These are phyloP conservation scores for Exophiala alcalophila DNA, from an alignment of 2,329 filamentous ascomycete genomes.

Conservation along the genomic window DNA sequence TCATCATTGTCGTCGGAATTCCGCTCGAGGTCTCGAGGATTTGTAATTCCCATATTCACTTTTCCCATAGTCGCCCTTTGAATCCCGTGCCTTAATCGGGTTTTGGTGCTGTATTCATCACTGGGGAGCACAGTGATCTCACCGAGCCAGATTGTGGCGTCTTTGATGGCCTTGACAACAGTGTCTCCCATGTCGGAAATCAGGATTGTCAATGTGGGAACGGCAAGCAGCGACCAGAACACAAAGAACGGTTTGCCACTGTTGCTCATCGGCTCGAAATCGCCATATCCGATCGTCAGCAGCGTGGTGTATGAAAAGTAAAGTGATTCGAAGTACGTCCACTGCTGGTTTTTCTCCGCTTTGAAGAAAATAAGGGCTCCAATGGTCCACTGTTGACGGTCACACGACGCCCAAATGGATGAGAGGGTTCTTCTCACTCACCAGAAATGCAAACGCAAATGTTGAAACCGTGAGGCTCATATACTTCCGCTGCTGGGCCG, in stretches of 20 bases:
- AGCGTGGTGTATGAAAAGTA: conserved; percentile 55
- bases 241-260: conserved; percentile 56
- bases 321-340: conserved; percentile 52
- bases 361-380: conserved; percentile 52
- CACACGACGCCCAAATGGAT: neutral
- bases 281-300: conserved; percentile 56
- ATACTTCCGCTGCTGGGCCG: conserved; percentile 44
- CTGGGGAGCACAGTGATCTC: conserved; percentile 54
- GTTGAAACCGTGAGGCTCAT: conserved; percentile 42
- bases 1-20: conserved; percentile 7
- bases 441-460: conserved; percentile 35
- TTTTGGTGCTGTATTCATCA: conserved; percentile 41
- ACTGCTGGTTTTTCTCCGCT: conserved; percentile 46
- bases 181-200: conserved; percentile 55
- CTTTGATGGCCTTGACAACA: conserved; percentile 53
- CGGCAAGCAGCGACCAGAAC: conserved; percentile 55
- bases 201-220: conserved; percentile 54
- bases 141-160: conserved; percentile 55
- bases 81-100: conserved; percentile 31
- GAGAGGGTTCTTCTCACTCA: conserved; percentile 6
- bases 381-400: conserved; percentile 43
- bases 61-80: conserved; percentile 28
- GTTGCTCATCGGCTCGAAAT: conserved; percentile 47
- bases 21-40: conserved; percentile 11
- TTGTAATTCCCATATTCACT: conserved; percentile 4